phyloP scores from a whole-genome alignment of 2,329 filamentous ascomycete species.

The Alternaria metachromatica region DNA sequence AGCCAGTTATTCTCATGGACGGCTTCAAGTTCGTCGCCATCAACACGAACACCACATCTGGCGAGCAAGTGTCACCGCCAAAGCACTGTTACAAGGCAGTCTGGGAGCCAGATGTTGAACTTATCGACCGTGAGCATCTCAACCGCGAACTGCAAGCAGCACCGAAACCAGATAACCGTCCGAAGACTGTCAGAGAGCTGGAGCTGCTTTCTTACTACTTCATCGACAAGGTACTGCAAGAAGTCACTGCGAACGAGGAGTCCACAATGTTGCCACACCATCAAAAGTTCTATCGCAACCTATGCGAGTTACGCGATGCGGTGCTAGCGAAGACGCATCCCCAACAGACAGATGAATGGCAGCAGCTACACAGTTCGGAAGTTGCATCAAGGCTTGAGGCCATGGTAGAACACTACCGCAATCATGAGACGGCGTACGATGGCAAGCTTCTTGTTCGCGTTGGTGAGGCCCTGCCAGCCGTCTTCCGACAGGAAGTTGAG shows the following conservation, averaged over 20 bases:
- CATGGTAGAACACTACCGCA: conserved; percentile 13
- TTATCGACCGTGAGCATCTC: conserved; percentile 9
- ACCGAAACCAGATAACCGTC: conserved; percentile 6
- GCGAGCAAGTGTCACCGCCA: not conserved
- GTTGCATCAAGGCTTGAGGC: conserved; percentile 5
- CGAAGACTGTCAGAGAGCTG: conserved; percentile 14
- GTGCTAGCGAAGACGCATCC: conserved; percentile 12
- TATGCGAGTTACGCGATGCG: conserved; percentile 8
- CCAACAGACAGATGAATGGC: conserved; percentile 21
- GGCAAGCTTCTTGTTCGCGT: conserved; percentile 20
- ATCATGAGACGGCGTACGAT: conserved; percentile 17
- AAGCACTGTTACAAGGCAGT: conserved; percentile 17
- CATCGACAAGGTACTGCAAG: conserved; percentile 10
- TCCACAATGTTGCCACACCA: conserved; percentile 18
- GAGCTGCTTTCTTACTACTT: conserved; percentile 21
- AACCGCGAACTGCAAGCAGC: conserved; percentile 15
- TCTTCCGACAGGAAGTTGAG: conserved; percentile 20
- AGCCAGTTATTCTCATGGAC: conserved; percentile 17
- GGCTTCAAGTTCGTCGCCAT: conserved; percentile 22
- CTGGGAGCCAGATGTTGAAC: conserved; percentile 21
- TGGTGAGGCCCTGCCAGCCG: conserved; percentile 15
- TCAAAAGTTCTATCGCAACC: conserved; percentile 14
- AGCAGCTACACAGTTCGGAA: conserved; percentile 7
- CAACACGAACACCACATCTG: not conserved
- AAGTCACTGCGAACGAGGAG: conserved; percentile 4